Conservation (phyloP, 2,329 filamentous ascomycete genomes). For the Bipolaris zeicola region DNA sequence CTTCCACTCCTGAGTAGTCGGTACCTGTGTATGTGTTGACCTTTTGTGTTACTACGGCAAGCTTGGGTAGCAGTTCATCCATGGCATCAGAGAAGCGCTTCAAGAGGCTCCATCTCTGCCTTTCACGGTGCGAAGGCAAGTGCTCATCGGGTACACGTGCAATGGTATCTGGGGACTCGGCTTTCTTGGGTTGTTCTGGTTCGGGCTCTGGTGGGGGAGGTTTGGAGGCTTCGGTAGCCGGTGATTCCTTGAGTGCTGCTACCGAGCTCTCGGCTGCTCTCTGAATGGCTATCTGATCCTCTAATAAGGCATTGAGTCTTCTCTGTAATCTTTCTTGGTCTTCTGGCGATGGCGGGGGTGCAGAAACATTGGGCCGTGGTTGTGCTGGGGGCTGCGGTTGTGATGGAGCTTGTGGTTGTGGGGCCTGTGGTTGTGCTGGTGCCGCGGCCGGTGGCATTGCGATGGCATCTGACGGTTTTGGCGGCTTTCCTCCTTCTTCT, state of each 20-base stretch:
- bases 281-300: slow-evolving; percentile 16
- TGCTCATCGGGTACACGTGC: slow-evolving; percentile 46
- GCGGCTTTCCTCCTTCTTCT: slow-evolving; percentile 29
- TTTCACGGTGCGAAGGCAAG: slow-evolving; percentile 60
- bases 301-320: slow-evolving; percentile 19
- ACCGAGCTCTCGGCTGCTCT: slow-evolving; percentile 11
- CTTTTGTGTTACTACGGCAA: slow-evolving; percentile 82
- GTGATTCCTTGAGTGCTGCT: slow-evolving; percentile 4
- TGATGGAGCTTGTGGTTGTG: slow-evolving; percentile 11
- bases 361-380: slow-evolving; percentile 10
- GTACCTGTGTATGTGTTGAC: slow-evolving; percentile 90
- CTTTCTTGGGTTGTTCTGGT: slow-evolving; percentile 7
- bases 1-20: slow-evolving; percentile 86
- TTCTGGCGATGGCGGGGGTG: slow-evolving; percentile 20
- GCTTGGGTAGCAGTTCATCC: slow-evolving; percentile 85
- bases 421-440: slow-evolving; percentile 13
- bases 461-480: slow-evolving; percentile 20
- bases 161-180: slow-evolving; percentile 34
- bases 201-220: slow-evolving; percentile 12
- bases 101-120: slow-evolving; percentile 61
- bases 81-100: slow-evolving; percentile 74
- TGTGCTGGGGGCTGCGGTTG: slow-evolving; percentile 14
- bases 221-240: slow-evolving; percentile 9
- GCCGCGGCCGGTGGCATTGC: slow-evolving; percentile 30
- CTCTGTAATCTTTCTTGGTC: slow-evolving; percentile 22